Evolutionary conservation across 768 basidiomycete genomes (phyloP).

Genomic region (Hygrocybe coccinea): DNA sequence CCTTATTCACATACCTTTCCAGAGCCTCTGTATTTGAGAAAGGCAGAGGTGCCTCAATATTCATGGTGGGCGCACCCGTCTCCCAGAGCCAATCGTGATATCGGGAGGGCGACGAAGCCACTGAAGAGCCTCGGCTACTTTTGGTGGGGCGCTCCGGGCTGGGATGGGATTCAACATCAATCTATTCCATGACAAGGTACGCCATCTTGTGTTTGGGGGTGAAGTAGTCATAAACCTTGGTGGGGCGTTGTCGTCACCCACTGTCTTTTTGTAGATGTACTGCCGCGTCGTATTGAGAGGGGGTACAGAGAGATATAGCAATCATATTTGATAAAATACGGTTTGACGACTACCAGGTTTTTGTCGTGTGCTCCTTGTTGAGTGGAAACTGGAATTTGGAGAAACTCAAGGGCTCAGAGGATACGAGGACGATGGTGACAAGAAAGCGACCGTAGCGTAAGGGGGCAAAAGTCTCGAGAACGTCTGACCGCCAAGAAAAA

Average conservation of each 20-base stretch:
- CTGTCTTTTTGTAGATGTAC: not conserved
- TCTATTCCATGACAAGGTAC: not conserved
- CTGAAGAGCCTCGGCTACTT: not conserved
- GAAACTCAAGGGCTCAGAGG: too few species aligned
- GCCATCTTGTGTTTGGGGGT: not conserved
- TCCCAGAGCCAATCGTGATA: conserved; percentile 14
- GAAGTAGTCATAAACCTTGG: not conserved
- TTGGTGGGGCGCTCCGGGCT: not conserved
- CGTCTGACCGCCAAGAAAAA: too few species aligned
- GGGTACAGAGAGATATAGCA: not conserved
- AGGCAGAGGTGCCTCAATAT: conserved; percentile 14
- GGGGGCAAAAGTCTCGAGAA: too few species aligned
- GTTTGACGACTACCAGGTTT: not conserved
- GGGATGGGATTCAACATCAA: not conserved
- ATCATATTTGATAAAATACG: not conserved
- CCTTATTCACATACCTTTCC: conserved; percentile 14
- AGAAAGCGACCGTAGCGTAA: too few species aligned
- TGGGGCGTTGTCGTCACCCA: not conserved
- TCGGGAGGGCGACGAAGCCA: not conserved
- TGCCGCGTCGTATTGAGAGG: not conserved
- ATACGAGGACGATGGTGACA: too few species aligned
- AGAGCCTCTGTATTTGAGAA: conserved; percentile 19
- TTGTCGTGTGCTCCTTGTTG: too few species aligned
- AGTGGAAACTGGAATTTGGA: too few species aligned
- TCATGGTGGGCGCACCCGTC: conserved; percentile 15